Percentiles rank a stretch among this genome's conserved stretches.
Conservation (phyloP, 2,329 filamentous ascomycete species). For the Colletotrichum sp. region DNA sequence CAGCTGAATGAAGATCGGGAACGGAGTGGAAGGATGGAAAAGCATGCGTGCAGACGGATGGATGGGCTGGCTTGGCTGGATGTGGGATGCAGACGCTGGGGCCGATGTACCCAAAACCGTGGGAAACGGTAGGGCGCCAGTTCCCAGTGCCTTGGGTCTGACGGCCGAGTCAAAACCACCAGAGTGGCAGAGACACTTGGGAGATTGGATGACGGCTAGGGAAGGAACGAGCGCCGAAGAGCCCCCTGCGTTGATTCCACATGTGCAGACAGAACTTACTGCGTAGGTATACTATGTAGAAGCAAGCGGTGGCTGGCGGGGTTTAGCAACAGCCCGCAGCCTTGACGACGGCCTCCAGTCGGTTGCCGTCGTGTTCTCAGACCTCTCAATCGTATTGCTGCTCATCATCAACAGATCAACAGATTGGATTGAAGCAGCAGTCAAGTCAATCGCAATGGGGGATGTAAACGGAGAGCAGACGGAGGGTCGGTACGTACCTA, state of each 20-base stretch:
- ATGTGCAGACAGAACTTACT: not conserved
- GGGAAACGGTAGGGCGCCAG: constrained; percentile 9
- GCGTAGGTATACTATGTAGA: not conserved
- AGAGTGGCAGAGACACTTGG: not conserved
- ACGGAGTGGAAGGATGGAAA: not conserved
- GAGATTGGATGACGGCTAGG: constrained; percentile 19
- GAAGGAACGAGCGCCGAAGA: constrained; percentile 10
- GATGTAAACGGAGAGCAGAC: not conserved
- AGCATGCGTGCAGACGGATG: not conserved
- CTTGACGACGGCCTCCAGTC: not conserved
- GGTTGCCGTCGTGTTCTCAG: not conserved
- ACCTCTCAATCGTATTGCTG: not conserved
- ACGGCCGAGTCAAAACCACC: constrained; percentile 7
- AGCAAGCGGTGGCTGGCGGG: not conserved
- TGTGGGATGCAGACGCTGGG: not conserved
- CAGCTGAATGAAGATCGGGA: not conserved
- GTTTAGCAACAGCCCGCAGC: not conserved
- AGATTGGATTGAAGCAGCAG: not conserved
- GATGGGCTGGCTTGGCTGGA: not conserved
- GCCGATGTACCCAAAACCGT: not conserved
- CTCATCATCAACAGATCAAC: not conserved
- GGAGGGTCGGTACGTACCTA: not conserved
- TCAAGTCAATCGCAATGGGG: not conserved
- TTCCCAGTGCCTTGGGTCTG: constrained; percentile 5
- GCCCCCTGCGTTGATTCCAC: not conserved